Conservation (phyloP, 2,329 filamentous ascomycete species). For the Cercospora sojina region DNA sequence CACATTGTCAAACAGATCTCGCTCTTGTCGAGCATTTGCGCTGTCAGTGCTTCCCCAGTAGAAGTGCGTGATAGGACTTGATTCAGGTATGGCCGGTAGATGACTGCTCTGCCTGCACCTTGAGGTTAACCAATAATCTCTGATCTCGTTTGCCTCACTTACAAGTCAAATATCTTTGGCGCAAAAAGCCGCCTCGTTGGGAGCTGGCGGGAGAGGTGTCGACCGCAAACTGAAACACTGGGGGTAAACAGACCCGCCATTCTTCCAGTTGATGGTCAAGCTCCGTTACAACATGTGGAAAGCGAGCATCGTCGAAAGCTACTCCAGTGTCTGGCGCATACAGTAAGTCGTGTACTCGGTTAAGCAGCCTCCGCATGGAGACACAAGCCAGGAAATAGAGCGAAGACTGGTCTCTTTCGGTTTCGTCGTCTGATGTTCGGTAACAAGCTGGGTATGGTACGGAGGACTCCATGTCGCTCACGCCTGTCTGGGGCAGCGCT, state of each 20-base stretch:
- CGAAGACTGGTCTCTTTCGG: conserved; percentile 15
- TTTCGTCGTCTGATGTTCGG: conserved; percentile 11
- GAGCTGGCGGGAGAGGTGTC: conserved; percentile 4
- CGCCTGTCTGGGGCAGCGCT: conserved; percentile 17
- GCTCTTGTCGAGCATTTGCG: conserved; percentile 13
- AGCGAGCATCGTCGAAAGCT: conserved; percentile 20
- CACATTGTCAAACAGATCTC: conserved; percentile 19
- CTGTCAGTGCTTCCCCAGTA: conserved; percentile 3
- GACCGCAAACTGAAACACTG: conserved; percentile 11
- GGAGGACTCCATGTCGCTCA: conserved; percentile 19
- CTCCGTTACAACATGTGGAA: conserved; percentile 19
- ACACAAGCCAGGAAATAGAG: conserved; percentile 21
- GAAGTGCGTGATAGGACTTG: conserved; percentile 15
- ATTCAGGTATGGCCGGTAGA: conserved; percentile 17
- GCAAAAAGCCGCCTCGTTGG: conserved; percentile 16
- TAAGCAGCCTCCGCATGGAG: conserved; percentile 21
- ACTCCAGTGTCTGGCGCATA: conserved; percentile 19
- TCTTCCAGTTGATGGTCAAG: conserved; percentile 22
- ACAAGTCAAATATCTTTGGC: conserved; percentile 20
- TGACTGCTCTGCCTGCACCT: conserved; percentile 10
- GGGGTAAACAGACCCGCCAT: conserved; percentile 16
- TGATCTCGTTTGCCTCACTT: neutral
- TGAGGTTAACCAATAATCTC: neutral
- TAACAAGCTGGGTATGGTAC: conserved; percentile 14
- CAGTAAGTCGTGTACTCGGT: conserved; percentile 19